Evolutionary conservation across 164 flowering plant species (phyloP), one percentile per base, ranked within the genome.

Genomic region (Euptelea pleiosperma): DNA sequence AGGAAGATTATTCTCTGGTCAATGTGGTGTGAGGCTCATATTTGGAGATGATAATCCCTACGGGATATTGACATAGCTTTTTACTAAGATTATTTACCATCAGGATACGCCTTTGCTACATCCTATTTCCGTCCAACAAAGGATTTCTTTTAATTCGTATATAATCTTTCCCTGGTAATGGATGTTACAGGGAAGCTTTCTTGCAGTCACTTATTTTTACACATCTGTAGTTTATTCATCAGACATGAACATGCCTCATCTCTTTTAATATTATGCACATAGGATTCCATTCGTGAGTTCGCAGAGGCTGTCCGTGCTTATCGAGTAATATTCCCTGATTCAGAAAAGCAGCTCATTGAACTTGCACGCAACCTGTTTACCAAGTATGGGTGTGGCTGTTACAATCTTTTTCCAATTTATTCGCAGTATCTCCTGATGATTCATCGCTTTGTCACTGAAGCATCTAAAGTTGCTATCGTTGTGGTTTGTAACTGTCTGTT

Each of bases 301-400:
- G 80, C 70, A 33, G 96, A 90, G 74, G 91, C 87, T 72, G 70
- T 88, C 37, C 91, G 79, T 70, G 96, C 99, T 67, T 87, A 82
- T 77, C 79, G 82, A 62, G 82, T 77, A 53, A 88, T 93, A 73
- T 88, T 93, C 74, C 91, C 89, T 43, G 89, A 88, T 71, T 88
- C 99, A 47, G 96, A 83, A 64, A 55, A 57, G 64, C 86, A 78
- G 62, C 82, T 88, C 22, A 73, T 74, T 59, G 80, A 73, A 73
- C 83, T 93, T 59, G 73, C 87, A 43, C 77, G 68, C 50, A 79
- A 80, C 36, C 70, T 85, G 44, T 61, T 84, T 65, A 67, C 54
- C 43, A 89, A 63, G 98, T 88, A 79, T 42, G 71, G 4, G 29
- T 50, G n/a, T 44, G 35, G 25, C 60, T 66, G 37, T 18, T 6